Evolutionary conservation across 2,329 filamentous ascomycete species (phyloP), one percentile per base, ranked within the genome.

Genomic region (Clarireedia hainanense): DNA sequence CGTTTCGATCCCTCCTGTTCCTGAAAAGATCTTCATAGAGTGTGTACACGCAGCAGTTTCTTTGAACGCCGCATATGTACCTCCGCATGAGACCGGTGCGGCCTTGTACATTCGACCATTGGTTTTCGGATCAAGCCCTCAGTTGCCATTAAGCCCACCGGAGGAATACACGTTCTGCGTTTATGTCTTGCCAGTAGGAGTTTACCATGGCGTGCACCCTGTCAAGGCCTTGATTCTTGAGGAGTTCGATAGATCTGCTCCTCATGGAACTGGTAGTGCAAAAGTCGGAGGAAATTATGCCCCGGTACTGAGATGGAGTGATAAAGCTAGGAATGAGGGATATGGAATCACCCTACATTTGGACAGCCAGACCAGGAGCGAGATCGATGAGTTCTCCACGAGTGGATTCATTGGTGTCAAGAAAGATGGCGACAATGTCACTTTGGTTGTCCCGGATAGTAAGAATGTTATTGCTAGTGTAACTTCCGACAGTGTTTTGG

Each of bases 261-360:
- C 94, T 1, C 83, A 91, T 65, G 92, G 92, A 0, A 95, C 89
- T 0, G 92, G 92, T 0, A 85, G 83, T 60, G 92, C 90, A n/a
- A 97, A 97, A 74, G 80, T 97, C 3, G 92, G 94, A 26, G 94
- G 92, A 14, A 97, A 97, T 74, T 97, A 97, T 69, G 92, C 91
- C 9, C 92, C 92, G 2, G 92, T 97, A 5, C 73, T 97, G 66
- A 79, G 88, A 55, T 91, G 89, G 79, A 95, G 89, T 68, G 91
- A 95, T 65, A 85, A 81, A 67, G 92, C 94, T 1, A 77, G 86
- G 57, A 75, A 77, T 17, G 81, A 89, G 58, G 92, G 92, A 34
- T 97, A 81, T 68, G 91, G 89, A n/a, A 97, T 97, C 67, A 97
- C 92, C 2, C 77, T 97, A 66, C 92, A 97, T 70, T 76, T 97